Evolutionary conservation across 768 basidiomycete species (phyloP), one percentile per base, ranked within the genome.

Genomic region (Gyrodon lividus): DNA sequence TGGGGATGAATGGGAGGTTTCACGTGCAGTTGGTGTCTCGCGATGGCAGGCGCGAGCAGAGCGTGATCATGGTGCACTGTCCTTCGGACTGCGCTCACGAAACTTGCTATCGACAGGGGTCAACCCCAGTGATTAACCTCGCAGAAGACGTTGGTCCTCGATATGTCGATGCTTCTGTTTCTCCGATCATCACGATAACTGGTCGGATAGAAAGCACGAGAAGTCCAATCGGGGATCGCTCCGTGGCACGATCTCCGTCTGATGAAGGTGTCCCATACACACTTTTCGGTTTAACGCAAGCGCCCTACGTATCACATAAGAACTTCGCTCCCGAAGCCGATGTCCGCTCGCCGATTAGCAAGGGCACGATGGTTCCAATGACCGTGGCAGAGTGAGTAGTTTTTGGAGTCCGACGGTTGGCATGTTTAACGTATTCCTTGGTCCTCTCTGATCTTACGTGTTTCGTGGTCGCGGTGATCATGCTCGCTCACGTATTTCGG

Each of bases 271-370:
- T 31, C 24, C 45, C 16, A n/a, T 39, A 35, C 48, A 55, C 23
- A 28, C 20, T 51, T 10, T 52, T 47, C 0, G 52, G 66, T 23
- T 46, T 55, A 20, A 40, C 52, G 17, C 22, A 28, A 23, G 28
- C 17, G 6, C 39, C 47, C 8, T 60, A 66, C 3, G 46, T 59
- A 19, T 43, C 56, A 20, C 51, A 58, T 20, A 46, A 31, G 50
- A 38, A 45, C 5, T 37, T 56, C 35, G 37, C 48, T 23, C 49
- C 43, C 1, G 62, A 64, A 39, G 19, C 33, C 0, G 67, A 68
- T 30, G 66, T 66, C 39, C 67, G 67, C 40, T 68, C 67, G 38
- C 68, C 67, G 14, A 57, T 68, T 33, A 40, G 31, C 38, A 61
- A 42, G 34, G 62, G 66, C 12, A 54, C 59, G 4, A 55, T 59